Evolutionary conservation across 352 stramenopile genomes (phyloP).

Genomic region (Phytophthora foliorum): DNA sequence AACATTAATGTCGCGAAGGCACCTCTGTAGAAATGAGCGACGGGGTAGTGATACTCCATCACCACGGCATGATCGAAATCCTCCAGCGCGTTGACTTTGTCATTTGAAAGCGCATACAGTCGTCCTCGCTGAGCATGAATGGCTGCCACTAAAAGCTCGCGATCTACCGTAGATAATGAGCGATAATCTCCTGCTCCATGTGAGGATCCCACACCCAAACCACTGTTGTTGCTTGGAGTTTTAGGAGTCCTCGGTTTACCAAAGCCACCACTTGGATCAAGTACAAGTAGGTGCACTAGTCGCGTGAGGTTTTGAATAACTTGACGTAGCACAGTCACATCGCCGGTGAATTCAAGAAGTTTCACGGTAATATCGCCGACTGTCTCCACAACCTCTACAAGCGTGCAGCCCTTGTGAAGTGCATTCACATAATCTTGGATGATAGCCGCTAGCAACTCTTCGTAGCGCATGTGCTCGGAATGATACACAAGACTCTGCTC

Average conservation of each 20-base stretch:
- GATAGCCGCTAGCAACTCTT: constrained; percentile 65
- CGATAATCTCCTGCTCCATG: constrained; percentile 12
- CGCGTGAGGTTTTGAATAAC: constrained; percentile 73
- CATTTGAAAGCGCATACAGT: constrained; percentile 66
- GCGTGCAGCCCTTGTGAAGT: constrained; percentile 72
- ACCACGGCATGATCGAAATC: constrained; percentile 83
- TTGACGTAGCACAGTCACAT: constrained; percentile 67
- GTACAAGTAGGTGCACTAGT: constrained; percentile 59
- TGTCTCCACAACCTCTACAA: constrained; percentile 81
- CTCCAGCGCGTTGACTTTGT: constrained; percentile 51
- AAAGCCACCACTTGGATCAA: constrained; percentile 48
- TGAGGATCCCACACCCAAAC: constrained; percentile 13
- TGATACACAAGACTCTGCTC: constrained; percentile 71
- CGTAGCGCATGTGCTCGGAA: constrained; percentile 76
- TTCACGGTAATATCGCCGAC: constrained; percentile 75
- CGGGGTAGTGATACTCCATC: constrained; percentile 83
- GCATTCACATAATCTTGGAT: constrained; percentile 84
- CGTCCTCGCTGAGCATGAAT: constrained; percentile 74
- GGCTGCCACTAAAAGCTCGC: constrained; percentile 61
- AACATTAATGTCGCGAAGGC: constrained; percentile 64
- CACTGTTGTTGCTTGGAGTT: constrained; percentile 24
- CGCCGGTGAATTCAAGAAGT: constrained; percentile 73
- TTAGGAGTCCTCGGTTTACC: constrained; percentile 19
- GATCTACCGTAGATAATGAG: constrained; percentile 47
- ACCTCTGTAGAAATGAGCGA: constrained; percentile 82